Base-by-base conservation (phyloP, 2,329 filamentous ascomycete species). In the Xylaria polymorpha region DNA sequence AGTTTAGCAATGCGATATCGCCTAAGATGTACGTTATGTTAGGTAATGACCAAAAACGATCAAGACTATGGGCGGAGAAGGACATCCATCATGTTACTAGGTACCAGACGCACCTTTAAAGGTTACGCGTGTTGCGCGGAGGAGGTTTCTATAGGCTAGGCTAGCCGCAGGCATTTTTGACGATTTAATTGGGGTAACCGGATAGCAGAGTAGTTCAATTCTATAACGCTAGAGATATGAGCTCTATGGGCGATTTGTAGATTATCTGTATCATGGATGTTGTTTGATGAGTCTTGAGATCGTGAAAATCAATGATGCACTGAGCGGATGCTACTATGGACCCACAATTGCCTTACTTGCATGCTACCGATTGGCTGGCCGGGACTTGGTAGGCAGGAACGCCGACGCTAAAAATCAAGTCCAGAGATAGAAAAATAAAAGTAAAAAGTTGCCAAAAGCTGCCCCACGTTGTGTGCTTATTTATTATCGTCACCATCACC, bases 111-210 rank as follows among this genome's bases (percentile, higher is more conserved):
- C 83, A 95, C 94, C 93, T 83, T 91, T 84, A 79, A 99, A 99
- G 69, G 94, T 94, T 72, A 97, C 85, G 72, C 90, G 86, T 41
- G 93, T 90, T 25, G 94, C 92, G 71, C 95, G 94, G 75, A 97
- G 85, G 50, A 98, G 84, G 74, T 91, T 86, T 77, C 94, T 86
- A 83, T 98, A 98, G 44, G 93, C 94, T 77, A 73, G 70, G 4
- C 76, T 32, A 32, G 76, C 92, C 84, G 94, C 89, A 60, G 68
- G 65, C 71, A 72, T 70, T 18, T 18, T 58, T 15, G 43, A 25
- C 4, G 14, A 37, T 22, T 3, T 5, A 20, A n/a, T 46, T 20
- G 1, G 32, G 6, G 12, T 15, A 15, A 1, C n/a, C 2, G 8
- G 22, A 32, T 32, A 51, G 2, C 7, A 50, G 48, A 25, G 7